Evolutionary conservation across 805 yeast genomes (phyloP).

Genomic region (Kluyveromyces starmeri): DNA sequence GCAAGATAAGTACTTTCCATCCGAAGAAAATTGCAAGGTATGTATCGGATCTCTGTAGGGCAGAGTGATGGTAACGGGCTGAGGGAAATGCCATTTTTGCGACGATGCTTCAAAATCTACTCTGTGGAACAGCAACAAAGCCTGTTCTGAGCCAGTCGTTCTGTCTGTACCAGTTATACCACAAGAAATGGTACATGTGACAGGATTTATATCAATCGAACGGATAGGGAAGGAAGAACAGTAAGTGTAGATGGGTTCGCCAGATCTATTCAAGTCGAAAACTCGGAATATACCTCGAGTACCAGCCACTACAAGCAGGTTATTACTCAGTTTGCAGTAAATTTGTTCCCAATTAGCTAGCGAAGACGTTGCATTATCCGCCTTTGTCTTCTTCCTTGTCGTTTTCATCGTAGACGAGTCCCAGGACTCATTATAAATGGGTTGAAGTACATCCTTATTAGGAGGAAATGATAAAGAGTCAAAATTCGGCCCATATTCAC

Average conservation of each 20-base stretch:
- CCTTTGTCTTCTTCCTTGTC: constrained; percentile 10
- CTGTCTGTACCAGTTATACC: constrained; percentile 79
- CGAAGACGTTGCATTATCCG: constrained; percentile 8
- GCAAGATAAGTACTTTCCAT: constrained; percentile 63
- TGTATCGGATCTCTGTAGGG: constrained; percentile 85
- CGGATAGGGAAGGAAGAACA: constrained; percentile 67
- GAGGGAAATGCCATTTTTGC: constrained; percentile 26
- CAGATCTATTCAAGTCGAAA: constrained; percentile 46
- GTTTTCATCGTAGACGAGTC: constrained; percentile 11
- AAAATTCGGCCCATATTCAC: constrained; percentile 52
- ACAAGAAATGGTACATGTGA: constrained; percentile 59
- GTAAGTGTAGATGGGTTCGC: constrained; percentile 60
- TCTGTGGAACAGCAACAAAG: constrained; percentile 57
- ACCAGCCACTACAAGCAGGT: constrained; percentile 55
- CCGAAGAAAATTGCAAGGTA: constrained; percentile 60
- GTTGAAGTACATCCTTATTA: constrained; percentile 11
- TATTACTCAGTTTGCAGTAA: constrained; percentile 48
- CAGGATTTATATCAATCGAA: constrained; percentile 62
- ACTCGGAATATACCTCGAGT: constrained; percentile 64
- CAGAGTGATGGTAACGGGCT: constrained; percentile 63
- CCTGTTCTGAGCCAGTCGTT: constrained; percentile 60
- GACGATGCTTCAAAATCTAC: constrained; percentile 12
- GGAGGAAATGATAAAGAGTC: constrained; percentile 30
- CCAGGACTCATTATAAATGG: constrained; percentile 7
- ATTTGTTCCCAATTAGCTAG: constrained; percentile 46